Base-by-base conservation (phyloP, 352 stramenopile species). In the Phytophthora citricola region DNA sequence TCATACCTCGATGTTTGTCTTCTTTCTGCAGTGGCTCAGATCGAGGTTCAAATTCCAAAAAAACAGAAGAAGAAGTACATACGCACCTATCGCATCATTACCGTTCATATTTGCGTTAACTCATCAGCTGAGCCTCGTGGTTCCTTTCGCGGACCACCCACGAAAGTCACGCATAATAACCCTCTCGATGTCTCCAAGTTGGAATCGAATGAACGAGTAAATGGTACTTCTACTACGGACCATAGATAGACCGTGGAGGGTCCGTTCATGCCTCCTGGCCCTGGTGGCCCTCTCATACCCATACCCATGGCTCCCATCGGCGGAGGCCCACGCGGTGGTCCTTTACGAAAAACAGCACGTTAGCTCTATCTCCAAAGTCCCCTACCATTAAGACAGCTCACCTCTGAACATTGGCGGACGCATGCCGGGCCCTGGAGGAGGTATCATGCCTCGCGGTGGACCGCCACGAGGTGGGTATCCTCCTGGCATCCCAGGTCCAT, bases 361-460 rank as follows among this genome's bases (percentile, higher is more conserved):
- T 11, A 44, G 22, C 5, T 17, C 9, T 15, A 29, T 7, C 8
- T 41, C 15, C 1, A 5, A 27, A 24, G 27, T 39, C 24, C 26
- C 58, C 22, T 60, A 46, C 4, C 31, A 48, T 20, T 41, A 39
- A n/a, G 43, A 27, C 24, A 62, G 17, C 47, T 59, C 20, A 81
- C 78, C 80, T 67, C 78, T 64, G 62, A 90, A 87, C 61, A 89
- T 89, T 17, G 87, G 87, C 8, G 87, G 87, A 31, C 87, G 80
- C 87, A 95, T 93, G 47, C 27, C 83, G 57, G 51, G 40, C 20
- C 63, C 63, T 27, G 73, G 73, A n/a, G 85, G 85, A 47, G 80
- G 78, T 73, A 95, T 89, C 81, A 93, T 93, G 5, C 87, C 87
- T 48, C 78, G 67, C 43, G 87, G 86, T 20, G 84, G 84, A 1